phyloP scores from a whole-genome alignment of 2,329 filamentous ascomycete genomes.

The Fusarium dimerum region DNA sequence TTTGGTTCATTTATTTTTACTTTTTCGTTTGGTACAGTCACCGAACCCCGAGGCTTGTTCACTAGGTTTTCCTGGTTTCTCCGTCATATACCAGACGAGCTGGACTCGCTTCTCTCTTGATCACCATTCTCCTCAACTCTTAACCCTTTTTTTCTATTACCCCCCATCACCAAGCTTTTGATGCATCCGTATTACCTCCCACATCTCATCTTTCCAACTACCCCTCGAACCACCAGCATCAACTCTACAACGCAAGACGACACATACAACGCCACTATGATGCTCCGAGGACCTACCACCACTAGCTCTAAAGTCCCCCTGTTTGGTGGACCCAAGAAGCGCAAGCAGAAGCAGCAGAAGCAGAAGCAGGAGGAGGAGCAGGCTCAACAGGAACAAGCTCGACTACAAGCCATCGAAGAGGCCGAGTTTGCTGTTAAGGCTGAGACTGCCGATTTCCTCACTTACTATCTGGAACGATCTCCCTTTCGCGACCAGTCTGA shows the following conservation, averaged over 20 bases:
- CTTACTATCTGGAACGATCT: slow-evolving; percentile 33
- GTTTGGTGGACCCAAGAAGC: slow-evolving; percentile 28
- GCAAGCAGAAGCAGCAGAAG: slow-evolving; percentile 26
- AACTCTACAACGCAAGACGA: background rate
- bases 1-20: too few species aligned
- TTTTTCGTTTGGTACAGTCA: too few species aligned
- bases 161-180: too few species aligned
- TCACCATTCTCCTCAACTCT: slow-evolving; percentile 2
- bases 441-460: slow-evolving; percentile 35
- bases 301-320: slow-evolving; percentile 23
- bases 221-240: background rate
- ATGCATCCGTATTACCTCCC: background rate
- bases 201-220: slow-evolving; percentile 2
- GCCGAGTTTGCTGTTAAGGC: slow-evolving; percentile 33
- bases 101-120: slow-evolving; percentile 10
- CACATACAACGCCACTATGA: slow-evolving; percentile 11
- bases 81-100: slow-evolving; percentile 13
- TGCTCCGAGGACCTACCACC: slow-evolving; percentile 22
- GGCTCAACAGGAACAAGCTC: slow-evolving; percentile 21
- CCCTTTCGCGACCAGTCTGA: slow-evolving; percentile 30
- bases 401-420: slow-evolving; percentile 27
- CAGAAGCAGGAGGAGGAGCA: slow-evolving; percentile 11
- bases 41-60: too few species aligned
- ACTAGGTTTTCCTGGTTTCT: too few species aligned
- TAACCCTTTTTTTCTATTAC: too few species aligned